A percentile compares a stretch with the other conserved stretches of the same genome.
Evolutionary conservation across 2,329 filamentous ascomycete genomes (phyloP).

Genomic region (Trematosphaeria pertusa): DNA sequence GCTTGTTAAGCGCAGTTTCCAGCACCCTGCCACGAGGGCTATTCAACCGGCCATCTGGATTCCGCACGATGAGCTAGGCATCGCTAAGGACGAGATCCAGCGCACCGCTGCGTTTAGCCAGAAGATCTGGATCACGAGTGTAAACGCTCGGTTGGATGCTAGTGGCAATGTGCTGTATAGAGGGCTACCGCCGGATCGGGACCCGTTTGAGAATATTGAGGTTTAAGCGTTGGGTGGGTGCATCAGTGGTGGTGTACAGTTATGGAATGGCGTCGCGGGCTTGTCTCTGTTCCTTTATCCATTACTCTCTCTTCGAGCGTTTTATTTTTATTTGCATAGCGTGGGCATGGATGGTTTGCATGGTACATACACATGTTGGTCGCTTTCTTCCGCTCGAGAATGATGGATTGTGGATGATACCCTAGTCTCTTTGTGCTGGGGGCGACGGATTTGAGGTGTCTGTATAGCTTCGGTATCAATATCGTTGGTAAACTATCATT

Average conservation of each 20-base stretch:
- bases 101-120: constrained; percentile 76
- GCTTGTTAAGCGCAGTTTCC: constrained; percentile 86
- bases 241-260: not conserved
- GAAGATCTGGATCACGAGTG: constrained; percentile 90
- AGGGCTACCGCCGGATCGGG: constrained; percentile 80
- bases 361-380: constrained; percentile 6
- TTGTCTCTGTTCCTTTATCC: not conserved
- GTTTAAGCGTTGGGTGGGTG: constrained; percentile 22
- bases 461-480: too few relatives aligned
- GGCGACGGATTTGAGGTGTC: too few relatives aligned
- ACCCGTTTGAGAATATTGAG: constrained; percentile 50
- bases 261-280: not conserved
- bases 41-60: constrained; percentile 92
- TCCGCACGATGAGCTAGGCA: constrained; percentile 84
- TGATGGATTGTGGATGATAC: constrained; percentile 9
- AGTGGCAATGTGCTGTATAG: constrained; percentile 85
- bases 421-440: not conserved
- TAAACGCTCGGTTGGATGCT: constrained; percentile 85
- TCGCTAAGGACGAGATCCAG: constrained; percentile 89
- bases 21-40: constrained; percentile 85
- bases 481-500: too few relatives aligned
- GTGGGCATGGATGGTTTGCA: constrained; percentile 7
- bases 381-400: not conserved
- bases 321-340: constrained; percentile 10
- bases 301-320: constrained; percentile 3